A percentile compares a stretch with the other conserved stretches of the same genome.
These are phyloP conservation scores for Cucumis melo DNA, from an alignment of 306 rosid species.

Conservation along the genomic window DNA sequence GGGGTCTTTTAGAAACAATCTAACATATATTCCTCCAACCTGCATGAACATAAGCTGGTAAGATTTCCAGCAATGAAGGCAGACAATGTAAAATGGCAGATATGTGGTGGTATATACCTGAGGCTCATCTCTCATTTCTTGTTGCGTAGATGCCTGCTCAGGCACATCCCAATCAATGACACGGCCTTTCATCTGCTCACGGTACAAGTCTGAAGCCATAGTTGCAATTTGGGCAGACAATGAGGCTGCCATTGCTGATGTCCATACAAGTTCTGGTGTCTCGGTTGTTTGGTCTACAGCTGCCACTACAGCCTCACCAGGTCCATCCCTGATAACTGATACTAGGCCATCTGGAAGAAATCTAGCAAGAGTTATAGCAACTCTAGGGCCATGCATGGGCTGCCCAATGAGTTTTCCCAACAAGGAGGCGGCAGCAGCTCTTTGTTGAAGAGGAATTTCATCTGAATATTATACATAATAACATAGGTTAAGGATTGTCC, in stretches of 20 bases:
- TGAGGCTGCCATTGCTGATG: constrained; percentile 98
- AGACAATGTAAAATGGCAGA: constrained; percentile 7
- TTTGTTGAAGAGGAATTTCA: constrained; percentile 85
- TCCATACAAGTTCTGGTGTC: constrained; percentile 99
- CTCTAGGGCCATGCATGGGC: constrained; percentile 99
- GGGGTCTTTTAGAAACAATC: constrained; percentile 93
- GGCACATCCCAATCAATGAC: constrained; percentile 96
- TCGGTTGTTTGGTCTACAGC: constrained; percentile 86
- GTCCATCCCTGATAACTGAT: constrained; percentile 92
- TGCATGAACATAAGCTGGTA: constrained; percentile 31
- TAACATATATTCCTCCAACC: constrained; percentile 97
- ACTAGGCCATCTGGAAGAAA: constrained; percentile 97
- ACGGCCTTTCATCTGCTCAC: constrained; percentile 93
- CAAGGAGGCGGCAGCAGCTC: constrained; percentile 94
- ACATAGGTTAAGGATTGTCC: background rate
- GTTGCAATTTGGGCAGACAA: constrained; percentile 90
- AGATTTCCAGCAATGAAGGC: constrained; percentile 7
- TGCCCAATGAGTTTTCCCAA: constrained; percentile 94
- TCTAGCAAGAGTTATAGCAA: constrained; percentile 83
- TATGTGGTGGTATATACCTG: constrained; percentile 42
- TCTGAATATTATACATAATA: constrained; percentile 29
- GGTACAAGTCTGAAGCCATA: constrained; percentile 75
- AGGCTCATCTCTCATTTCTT: constrained; percentile 99
- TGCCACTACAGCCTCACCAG: constrained; percentile 93
- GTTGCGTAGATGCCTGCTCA: constrained; percentile 95